These are phyloP conservation scores for Lachnellula subtilissima DNA, from an alignment of 2,329 filamentous ascomycete species.

Conservation along the genomic window DNA sequence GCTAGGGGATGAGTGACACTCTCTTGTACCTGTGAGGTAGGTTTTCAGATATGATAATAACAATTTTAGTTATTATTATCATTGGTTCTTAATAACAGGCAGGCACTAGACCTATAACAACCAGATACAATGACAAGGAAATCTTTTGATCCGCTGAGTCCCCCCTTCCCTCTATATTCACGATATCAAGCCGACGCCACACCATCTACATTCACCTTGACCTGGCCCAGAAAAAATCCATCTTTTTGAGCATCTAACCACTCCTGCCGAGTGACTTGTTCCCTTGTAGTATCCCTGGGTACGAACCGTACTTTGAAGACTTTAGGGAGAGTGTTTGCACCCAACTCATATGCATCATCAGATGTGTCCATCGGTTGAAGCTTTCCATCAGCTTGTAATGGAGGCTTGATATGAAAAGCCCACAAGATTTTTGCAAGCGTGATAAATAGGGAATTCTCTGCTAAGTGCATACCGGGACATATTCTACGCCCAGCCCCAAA, in stretches of 20 bases:
- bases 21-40: no score
- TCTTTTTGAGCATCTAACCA: not conserved
- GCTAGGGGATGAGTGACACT: no score
- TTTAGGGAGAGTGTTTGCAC: slow-evolving; percentile 2
- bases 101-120: no score
- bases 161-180: not conserved
- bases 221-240: not conserved
- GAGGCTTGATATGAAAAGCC: slow-evolving; percentile 36
- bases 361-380: slow-evolving; percentile 19
- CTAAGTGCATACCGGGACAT: slow-evolving; percentile 49
- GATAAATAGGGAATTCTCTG: not conserved
- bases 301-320: slow-evolving; percentile 2
- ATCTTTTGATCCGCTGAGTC: not conserved
- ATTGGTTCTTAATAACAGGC: not conserved
- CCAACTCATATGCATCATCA: slow-evolving; percentile 3
- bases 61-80: not conserved
- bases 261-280: not conserved
- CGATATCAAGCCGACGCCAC: not conserved
- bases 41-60: not conserved
- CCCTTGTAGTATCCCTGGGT: not conserved
- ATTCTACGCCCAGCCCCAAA: slow-evolving; percentile 40
- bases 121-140: no score
- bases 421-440: slow-evolving; percentile 3
- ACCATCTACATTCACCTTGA: not conserved
- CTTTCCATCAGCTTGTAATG: slow-evolving; percentile 34